phyloP scores from a whole-genome alignment of 2,329 filamentous ascomycete genomes.

The Penicillium expansum region DNA sequence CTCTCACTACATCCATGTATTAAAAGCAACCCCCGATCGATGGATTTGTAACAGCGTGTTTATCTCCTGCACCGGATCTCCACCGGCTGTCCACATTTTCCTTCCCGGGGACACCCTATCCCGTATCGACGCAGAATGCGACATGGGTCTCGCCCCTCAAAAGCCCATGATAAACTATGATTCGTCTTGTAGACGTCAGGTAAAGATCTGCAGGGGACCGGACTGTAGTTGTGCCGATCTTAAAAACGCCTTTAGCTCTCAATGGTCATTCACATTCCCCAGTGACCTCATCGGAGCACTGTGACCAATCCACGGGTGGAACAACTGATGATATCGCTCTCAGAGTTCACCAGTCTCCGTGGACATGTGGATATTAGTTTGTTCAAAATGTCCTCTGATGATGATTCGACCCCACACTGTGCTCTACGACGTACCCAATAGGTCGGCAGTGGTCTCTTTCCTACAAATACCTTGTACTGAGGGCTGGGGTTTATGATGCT shows the following conservation, averaged over 20 bases:
- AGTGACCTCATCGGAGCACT: conserved; percentile 24
- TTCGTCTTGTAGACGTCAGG: conserved; percentile 19
- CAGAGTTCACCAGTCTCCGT: conserved; percentile 13
- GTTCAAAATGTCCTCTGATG: conserved; percentile 13
- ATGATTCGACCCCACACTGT: conserved; percentile 2
- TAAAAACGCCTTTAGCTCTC: conserved; percentile 4
- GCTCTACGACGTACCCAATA: neutral
- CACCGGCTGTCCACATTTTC: conserved; percentile 12
- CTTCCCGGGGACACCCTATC: conserved; percentile 11
- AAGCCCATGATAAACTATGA: conserved; percentile 9
- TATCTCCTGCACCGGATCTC: neutral
- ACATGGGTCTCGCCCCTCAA: conserved; percentile 13
- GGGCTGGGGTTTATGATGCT: conserved; percentile 4
- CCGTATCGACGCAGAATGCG: neutral
- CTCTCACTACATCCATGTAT: neutral
- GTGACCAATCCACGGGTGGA: conserved; percentile 9
- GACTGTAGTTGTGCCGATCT: conserved; percentile 18
- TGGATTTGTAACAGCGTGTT: neutral
- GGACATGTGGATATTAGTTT: conserved; percentile 15
- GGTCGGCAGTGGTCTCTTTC: neutral
- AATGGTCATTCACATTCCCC: conserved; percentile 20
- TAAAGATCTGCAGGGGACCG: conserved; percentile 25
- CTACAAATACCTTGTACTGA: neutral
- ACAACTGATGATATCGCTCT: conserved; percentile 11
- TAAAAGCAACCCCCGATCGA: neutral